A percentile compares a stretch with the other conserved stretches of the same genome.
phyloP scores from a whole-genome alignment of 179 eudicot genomes.

The Sideroxylon spinosum region DNA sequence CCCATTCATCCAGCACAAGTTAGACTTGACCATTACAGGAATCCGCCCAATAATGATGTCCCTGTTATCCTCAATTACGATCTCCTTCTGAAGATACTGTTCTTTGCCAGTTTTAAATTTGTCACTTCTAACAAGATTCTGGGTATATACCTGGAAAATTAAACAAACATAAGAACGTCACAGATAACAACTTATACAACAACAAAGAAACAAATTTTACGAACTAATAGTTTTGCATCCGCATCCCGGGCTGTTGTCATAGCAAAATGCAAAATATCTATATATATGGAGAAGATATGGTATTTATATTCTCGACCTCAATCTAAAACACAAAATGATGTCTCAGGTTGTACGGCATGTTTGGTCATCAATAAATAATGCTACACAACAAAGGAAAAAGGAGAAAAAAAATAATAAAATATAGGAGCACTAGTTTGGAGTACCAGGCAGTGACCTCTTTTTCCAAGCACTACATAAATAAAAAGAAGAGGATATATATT shows the following conservation, averaged over 20 bases:
- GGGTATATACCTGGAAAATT: conserved; percentile 56
- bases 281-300: not conserved
- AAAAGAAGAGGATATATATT: not conserved
- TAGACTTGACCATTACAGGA: conserved; percentile 94
- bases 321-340: not conserved
- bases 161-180: conserved; percentile 4
- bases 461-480: not conserved
- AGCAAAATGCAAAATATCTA: not conserved
- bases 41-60: conserved; percentile 67
- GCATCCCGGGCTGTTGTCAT: not conserved
- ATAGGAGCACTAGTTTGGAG: not conserved
- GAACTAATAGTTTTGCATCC: not conserved
- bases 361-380: not conserved
- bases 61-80: conserved; percentile 27
- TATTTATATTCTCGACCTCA: not conserved
- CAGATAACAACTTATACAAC: not conserved
- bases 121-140: conserved; percentile 60
- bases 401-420: not conserved
- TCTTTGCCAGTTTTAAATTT: conserved; percentile 81
- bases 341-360: not conserved
- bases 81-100: conserved; percentile 43
- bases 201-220: not conserved
- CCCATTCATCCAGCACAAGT: conserved; percentile 75
- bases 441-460: not conserved
- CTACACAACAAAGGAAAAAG: not conserved